These are phyloP conservation scores for Multifurca ochricompacta DNA, from an alignment of 768 basidiomycete genomes.

Conservation along the genomic window DNA sequence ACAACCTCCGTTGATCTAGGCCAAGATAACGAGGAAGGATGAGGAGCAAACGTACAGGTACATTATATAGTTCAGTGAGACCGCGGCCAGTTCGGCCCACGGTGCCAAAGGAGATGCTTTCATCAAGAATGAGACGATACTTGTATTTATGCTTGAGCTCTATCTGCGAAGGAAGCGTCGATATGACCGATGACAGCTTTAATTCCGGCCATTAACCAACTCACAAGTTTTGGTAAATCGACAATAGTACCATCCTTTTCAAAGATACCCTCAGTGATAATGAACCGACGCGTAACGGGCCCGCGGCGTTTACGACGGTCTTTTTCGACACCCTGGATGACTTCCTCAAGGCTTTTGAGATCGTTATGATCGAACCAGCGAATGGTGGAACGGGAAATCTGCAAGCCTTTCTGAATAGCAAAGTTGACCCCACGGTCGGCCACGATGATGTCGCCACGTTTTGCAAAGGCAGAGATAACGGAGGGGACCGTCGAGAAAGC, in stretches of 20 bases:
- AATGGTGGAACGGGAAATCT: constrained; percentile 85
- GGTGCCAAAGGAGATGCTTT: constrained; percentile 87
- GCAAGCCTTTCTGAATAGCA: constrained; percentile 91
- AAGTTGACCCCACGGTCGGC: constrained; percentile 96
- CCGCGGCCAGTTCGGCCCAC: constrained; percentile 93
- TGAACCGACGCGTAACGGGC: constrained; percentile 85
- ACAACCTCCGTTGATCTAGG: not conserved
- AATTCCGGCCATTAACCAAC: constrained; percentile 27
- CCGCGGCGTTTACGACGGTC: constrained; percentile 78
- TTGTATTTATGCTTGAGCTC: constrained; percentile 95
- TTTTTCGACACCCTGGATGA: constrained; percentile 75
- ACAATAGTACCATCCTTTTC: constrained; percentile 90
- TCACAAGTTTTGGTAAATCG: constrained; percentile 84
- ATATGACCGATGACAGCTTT: too few relatives aligned
- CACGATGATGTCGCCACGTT: constrained; percentile 96
- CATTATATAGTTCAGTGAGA: constrained; percentile 88
- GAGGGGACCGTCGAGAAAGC: constrained; percentile 87
- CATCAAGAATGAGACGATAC: constrained; percentile 90
- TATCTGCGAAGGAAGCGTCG: constrained; percentile 41
- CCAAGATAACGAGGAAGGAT: too few relatives aligned
- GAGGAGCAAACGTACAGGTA: constrained; percentile 52
- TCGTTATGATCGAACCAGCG: constrained; percentile 98
- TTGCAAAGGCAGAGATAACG: constrained; percentile 95
- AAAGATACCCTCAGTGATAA: constrained; percentile 95
- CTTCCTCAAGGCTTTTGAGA: constrained; percentile 81